A percentile compares a stretch with the other conserved stretches of the same genome.
Evolutionary conservation across 2,329 filamentous ascomycete genomes (phyloP).

Genomic region (Pestalotiopsis sp.): DNA sequence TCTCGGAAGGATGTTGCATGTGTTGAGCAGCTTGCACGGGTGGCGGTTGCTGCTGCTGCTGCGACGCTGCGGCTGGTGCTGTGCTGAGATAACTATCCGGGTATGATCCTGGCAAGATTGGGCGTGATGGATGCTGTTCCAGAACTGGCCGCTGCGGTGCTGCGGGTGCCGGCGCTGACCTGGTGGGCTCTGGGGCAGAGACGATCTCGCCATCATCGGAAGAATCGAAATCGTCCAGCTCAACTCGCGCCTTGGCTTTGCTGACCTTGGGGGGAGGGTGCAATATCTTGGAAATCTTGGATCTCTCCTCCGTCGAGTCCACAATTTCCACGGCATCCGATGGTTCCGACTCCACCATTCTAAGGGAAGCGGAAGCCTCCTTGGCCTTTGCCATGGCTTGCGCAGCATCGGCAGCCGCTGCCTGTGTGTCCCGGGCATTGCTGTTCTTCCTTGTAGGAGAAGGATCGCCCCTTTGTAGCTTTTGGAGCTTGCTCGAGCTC

Average conservation of each 20-base stretch:
- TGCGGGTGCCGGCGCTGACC: conserved; percentile 6
- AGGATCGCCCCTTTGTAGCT: conserved; percentile 56
- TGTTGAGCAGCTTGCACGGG: conserved; percentile 33
- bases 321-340: conserved; percentile 39
- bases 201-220: conserved; percentile 46
- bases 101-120: conserved; percentile 42
- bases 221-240: conserved; percentile 72
- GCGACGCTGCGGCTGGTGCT: conserved; percentile 29
- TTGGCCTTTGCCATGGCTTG: conserved; percentile 39
- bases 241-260: conserved; percentile 63
- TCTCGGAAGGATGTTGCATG: conserved; percentile 35
- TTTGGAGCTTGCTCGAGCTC: conserved; percentile 70
- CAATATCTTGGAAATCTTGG: conserved; percentile 44
- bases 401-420: conserved; percentile 41
- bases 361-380: conserved; percentile 53
- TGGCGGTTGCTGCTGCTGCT: conserved; percentile 13
- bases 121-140: conserved; percentile 30
- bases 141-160: conserved; percentile 20
- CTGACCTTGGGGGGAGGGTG: conserved; percentile 56
- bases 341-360: conserved; percentile 59
- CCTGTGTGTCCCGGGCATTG: conserved; percentile 5
- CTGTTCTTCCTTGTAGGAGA: conserved; percentile 46
- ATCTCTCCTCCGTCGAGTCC: conserved; percentile 44
- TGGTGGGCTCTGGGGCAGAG: conserved; percentile 22
- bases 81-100: conserved; percentile 41